phyloP scores from a whole-genome alignment of 2,329 filamentous ascomycete genomes.

The Cladophialophora yegresii region DNA sequence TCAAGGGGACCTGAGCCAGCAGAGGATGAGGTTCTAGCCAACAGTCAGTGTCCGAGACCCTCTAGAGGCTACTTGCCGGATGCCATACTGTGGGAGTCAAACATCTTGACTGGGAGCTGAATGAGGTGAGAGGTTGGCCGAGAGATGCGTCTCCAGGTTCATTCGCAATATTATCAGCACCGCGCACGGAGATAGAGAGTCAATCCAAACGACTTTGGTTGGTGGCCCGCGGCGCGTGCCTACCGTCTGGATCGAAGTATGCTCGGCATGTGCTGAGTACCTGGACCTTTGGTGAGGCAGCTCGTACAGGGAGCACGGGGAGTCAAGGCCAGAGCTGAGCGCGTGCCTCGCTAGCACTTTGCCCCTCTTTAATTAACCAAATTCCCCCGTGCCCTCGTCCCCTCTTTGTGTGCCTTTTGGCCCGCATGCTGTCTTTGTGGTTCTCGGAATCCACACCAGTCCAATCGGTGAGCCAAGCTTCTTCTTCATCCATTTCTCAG shows the following conservation, averaged over 20 bases:
- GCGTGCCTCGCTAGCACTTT: constrained; percentile 22
- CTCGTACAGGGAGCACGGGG: neutral
- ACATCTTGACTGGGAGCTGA: constrained; percentile 41
- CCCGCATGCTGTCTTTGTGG: neutral
- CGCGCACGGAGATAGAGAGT: no score
- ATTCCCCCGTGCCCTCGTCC: neutral
- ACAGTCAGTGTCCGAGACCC: constrained; percentile 15
- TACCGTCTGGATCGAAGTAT: no score
- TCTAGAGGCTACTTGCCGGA: neutral
- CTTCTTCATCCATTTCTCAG: constrained; percentile 2
- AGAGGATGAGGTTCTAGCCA: constrained; percentile 75
- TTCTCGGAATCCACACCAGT: neutral
- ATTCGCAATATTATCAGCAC: neutral
- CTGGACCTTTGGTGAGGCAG: neutral
- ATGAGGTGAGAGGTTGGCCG: neutral
- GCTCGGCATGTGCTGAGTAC: neutral
- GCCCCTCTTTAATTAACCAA: constrained; percentile 6
- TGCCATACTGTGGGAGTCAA: constrained; percentile 49
- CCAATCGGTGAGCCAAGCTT: constrained; percentile 10
- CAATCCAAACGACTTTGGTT: neutral
- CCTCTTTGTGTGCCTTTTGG: neutral
- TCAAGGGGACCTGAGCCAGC: constrained; percentile 87
- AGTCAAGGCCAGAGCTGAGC: constrained; percentile 7
- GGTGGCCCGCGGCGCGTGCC: neutral
- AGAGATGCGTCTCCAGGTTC: neutral